Conservation (phyloP, 257 asterid genomes). For the Solanum sejunctum region DNA sequence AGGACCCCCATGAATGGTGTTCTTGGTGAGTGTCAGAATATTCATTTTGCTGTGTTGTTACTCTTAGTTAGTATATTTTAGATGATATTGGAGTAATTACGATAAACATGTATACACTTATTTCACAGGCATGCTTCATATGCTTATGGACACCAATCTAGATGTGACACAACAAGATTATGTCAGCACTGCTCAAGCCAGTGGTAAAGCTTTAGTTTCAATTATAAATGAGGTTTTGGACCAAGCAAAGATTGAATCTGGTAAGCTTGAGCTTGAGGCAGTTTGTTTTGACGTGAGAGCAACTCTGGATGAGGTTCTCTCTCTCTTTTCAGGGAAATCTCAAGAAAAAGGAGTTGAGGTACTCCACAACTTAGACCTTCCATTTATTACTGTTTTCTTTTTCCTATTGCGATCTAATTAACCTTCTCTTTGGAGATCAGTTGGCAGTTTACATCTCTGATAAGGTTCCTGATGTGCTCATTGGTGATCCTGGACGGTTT, state of each 20-base stretch:
- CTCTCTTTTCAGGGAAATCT: slow-evolving; percentile 76
- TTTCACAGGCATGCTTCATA: slow-evolving; percentile 81
- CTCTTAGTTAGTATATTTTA: not conserved
- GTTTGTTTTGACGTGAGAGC: slow-evolving; percentile 31
- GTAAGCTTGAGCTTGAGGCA: slow-evolving; percentile 94
- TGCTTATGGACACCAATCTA: slow-evolving; percentile 90
- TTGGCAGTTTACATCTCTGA: slow-evolving; percentile 81
- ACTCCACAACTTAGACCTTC: not conserved
- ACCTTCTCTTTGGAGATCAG: slow-evolving; percentile 24
- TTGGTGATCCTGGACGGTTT: slow-evolving; percentile 95
- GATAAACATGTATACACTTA: not conserved
- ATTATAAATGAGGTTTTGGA: slow-evolving; percentile 92
- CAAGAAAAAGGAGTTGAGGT: slow-evolving; percentile 95
- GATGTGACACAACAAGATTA: slow-evolving; percentile 96
- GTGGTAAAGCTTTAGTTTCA: slow-evolving; percentile 97
- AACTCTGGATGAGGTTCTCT: slow-evolving; percentile 36
- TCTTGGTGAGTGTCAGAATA: slow-evolving; percentile 50
- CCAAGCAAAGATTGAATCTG: slow-evolving; percentile 97
- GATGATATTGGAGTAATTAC: not conserved
- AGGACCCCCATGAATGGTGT: slow-evolving; percentile 99
- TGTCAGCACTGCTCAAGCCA: slow-evolving; percentile 91
- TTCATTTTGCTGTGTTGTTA: not conserved
- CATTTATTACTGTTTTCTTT: not conserved
- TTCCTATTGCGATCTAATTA: slow-evolving; percentile 9
- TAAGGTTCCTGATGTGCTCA: slow-evolving; percentile 59